Evolutionary conservation across 2,329 filamentous ascomycete genomes (phyloP), one percentile per base, ranked within the genome.

Genomic region (Colletotrichum spinosum): DNA sequence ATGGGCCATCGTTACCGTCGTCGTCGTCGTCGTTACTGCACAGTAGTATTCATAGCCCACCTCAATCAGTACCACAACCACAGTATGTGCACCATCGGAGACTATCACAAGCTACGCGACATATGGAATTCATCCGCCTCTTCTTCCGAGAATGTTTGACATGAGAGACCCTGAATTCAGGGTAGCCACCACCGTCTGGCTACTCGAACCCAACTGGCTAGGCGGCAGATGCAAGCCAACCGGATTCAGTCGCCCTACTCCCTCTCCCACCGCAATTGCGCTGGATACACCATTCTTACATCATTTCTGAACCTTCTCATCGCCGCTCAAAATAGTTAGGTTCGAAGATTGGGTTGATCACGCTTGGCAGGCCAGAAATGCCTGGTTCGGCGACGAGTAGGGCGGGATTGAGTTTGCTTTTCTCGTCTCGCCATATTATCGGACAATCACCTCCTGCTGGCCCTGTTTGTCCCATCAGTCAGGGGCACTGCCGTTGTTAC

Each of bases 341-440:
- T 8, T 51, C 62, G 33, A 41, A 42, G 6, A 25, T 56, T 37
- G 45, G 35, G 25, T 3, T 48, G 39, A 50, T 39, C 15, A 15
- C 53, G 37, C 17, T 56, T 57, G 48, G 37, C 41, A 62, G 52
- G 25, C 37, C 48, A 57, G 46, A 56, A 49, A 57, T 53, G 44
- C 37, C 44, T 51, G 12, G 38, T 11, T 11, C 25, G 10, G 9
- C 38, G 10, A 35, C 52, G 3, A 48, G 50, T 38, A 54, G 11
- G 49, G 55, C 50, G n/a, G 44, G 58, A 65, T 62, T 56, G 51
- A 44, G 41, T 53, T 65, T 50, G 33, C n/a, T 46, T 62, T 39
- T 49, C 35, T 37, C 34, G 13, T 17, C 45, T 53, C 34, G 39
- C 42, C 9, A 13, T 41, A 42, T 61, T 45, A 62, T 62, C 62